Base-by-base conservation (phyloP, 2,329 filamentous ascomycete genomes). In the Rhinocladiella mackenziei region DNA sequence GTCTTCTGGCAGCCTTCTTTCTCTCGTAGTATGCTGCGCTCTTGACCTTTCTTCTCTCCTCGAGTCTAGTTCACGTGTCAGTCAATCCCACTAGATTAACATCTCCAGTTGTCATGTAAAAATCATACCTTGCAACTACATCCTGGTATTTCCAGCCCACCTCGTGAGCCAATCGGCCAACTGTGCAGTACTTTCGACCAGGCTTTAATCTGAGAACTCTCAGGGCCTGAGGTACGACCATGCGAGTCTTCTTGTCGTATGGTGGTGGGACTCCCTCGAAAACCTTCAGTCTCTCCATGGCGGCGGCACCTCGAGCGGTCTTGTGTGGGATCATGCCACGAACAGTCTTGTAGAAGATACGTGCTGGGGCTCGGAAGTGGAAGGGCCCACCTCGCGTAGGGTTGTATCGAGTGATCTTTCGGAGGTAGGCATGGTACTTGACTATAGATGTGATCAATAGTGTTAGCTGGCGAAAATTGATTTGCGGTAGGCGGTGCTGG, bases 91-190 rank as follows among this genome's bases (percentile, higher is more conserved):
- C 31, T 29, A 26, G 18, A 44, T 10, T 3, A 18, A 26, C 26
- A 8, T 10, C 10, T 9, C 18, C 26, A 17, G 23, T 10, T 23
- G 18, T 17, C 34, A n/a, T 7, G 13, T 15, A 7, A 9, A 31
- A 29, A 7, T 22, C 89, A 67, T 77, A 97, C 89, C 87, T 89
- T 66, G 84, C 85, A 76, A 98, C 92, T 68, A 98, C 89, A 71
- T 96, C 91, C 81, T 96, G 86, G 85, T 98, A 97, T 80, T 98
- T 98, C 92, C 92, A 98, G 77, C 92, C 92, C 68, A 97, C 92
- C 80, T 98, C 92, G 76, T 96, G 89, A 74, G 87, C 92, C 69
- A 98, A 79, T 76, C 92, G 84, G 64, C 92, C 92, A 62, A 98
- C 91, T 59, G 89, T 94, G 86, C 92, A 98, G 87, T 94, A 98